These are phyloP conservation scores for Patellaria atrata DNA, from an alignment of 495 filamentous ascomycete genomes.

Conservation along the genomic window DNA sequence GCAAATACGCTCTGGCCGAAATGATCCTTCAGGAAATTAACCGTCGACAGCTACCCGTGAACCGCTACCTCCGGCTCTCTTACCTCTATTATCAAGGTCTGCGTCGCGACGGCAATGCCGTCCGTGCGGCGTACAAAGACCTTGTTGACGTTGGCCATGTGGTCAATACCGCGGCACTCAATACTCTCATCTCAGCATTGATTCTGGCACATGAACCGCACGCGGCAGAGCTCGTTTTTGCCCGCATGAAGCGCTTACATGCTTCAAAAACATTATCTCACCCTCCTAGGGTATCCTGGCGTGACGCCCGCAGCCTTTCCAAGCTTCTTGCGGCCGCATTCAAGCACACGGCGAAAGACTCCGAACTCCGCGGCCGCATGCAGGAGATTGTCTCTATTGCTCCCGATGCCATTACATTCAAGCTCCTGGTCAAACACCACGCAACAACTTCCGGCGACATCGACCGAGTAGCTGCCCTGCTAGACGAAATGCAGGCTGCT, in stretches of 20 bases:
- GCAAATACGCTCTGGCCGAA: slow-evolving; percentile 68
- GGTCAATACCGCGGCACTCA: slow-evolving; percentile 75
- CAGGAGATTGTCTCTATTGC: slow-evolving; percentile 40
- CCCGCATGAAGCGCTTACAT: slow-evolving; percentile 55
- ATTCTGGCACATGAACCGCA: slow-evolving; percentile 53
- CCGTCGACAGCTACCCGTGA: slow-evolving; percentile 44
- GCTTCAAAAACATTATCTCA: slow-evolving; percentile 24
- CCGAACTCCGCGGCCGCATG: slow-evolving; percentile 16
- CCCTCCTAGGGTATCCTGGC: slow-evolving; percentile 29
- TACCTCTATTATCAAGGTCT: slow-evolving; percentile 75
- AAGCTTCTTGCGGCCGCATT: slow-evolving; percentile 21
- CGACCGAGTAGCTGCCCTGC: slow-evolving; percentile 36
- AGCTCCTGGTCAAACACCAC: slow-evolving; percentile 41
- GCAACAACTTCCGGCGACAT: slow-evolving; percentile 41
- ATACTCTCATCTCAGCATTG: slow-evolving; percentile 67
- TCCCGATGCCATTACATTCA: slow-evolving; percentile 50
- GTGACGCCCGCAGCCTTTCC: slow-evolving; percentile 22
- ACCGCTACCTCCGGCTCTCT: slow-evolving; percentile 61
- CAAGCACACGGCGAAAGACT: slow-evolving; percentile 1
- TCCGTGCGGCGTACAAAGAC: slow-evolving; percentile 56
- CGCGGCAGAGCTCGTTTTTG: slow-evolving; percentile 64
- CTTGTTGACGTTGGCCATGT: slow-evolving; percentile 72
- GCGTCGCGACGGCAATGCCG: slow-evolving; percentile 47
- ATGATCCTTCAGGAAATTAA: slow-evolving; percentile 72
- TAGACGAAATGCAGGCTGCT: slow-evolving; percentile 51